Percentiles rank a stretch among this genome's conserved stretches.
Evolutionary conservation across 2,329 filamentous ascomycete genomes (phyloP).

Genomic region (Aspergillus quadricinctus): DNA sequence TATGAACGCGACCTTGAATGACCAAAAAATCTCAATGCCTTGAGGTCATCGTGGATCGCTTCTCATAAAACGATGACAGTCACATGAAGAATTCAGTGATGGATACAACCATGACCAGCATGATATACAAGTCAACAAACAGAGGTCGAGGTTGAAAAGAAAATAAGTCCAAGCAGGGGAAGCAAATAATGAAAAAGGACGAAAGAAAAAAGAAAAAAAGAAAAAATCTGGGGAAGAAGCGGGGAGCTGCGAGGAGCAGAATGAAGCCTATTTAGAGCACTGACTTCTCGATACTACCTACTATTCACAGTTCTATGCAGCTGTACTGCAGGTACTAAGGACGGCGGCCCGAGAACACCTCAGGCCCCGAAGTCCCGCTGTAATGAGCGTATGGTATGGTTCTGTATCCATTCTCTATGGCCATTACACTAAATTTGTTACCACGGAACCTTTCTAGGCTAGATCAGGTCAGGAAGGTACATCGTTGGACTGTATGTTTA

Average conservation of each 20-base stretch:
- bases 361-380: not conserved
- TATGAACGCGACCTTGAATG: not conserved
- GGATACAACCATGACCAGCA: not conserved
- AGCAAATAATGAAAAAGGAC: not conserved
- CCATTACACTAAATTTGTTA: not conserved
- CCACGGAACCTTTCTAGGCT: not conserved
- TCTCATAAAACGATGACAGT: not conserved
- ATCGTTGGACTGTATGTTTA: not conserved
- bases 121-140: not conserved
- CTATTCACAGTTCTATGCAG: not conserved
- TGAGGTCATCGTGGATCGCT: not conserved
- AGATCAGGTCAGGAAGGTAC: not conserved
- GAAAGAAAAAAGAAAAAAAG: too few species aligned
- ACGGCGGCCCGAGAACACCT: not conserved
- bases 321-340: not conserved
- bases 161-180: not conserved
- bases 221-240: conserved; percentile 1
- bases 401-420: not conserved
- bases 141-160: not conserved
- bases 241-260: not conserved
- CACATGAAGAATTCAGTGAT: not conserved
- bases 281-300: not conserved
- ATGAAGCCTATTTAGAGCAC: not conserved
- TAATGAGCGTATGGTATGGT: too few species aligned
- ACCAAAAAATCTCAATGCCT: not conserved